Evolutionary conservation across 495 filamentous ascomycete genomes (phyloP).

Genomic region (Evernia prunastri): DNA sequence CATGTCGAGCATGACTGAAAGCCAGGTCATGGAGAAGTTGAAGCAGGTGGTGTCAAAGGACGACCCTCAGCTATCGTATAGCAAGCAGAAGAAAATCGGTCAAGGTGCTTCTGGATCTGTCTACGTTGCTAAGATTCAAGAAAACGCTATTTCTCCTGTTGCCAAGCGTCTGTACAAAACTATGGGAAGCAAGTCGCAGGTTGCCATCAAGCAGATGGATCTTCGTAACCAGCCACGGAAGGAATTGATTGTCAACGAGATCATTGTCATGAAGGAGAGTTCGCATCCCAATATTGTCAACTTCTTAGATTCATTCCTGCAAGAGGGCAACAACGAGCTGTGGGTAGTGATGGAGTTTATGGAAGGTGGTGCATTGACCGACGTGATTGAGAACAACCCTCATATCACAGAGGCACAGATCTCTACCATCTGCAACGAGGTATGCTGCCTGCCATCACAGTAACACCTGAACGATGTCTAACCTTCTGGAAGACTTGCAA

Average conservation of each 20-base stretch:
- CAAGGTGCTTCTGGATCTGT: conserved; percentile 97
- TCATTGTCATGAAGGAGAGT: conserved; percentile 99
- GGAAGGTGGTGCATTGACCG: conserved; percentile 95
- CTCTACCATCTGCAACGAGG: conserved; percentile 93
- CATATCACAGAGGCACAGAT: conserved; percentile 92
- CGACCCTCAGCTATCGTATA: conserved; percentile 85
- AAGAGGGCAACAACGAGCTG: conserved; percentile 83
- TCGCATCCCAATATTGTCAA: conserved; percentile 98
- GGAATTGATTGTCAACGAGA: conserved; percentile 98
- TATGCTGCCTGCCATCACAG: conserved; percentile 36
- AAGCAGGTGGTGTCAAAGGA: conserved; percentile 88
- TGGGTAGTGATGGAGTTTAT: conserved; percentile 99
- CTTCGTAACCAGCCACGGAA: conserved; percentile 93
- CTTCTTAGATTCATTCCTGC: conserved; percentile 93
- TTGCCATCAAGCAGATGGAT: conserved; percentile 99
- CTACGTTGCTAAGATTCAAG: conserved; percentile 90
- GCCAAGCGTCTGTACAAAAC: conserved; percentile 60
- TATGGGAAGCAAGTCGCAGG: conserved; percentile 68
- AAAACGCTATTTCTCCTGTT: conserved; percentile 58
- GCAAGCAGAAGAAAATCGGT: conserved; percentile 98
- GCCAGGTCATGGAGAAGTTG: conserved; percentile 91
- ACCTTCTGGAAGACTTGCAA: conserved; percentile 71
- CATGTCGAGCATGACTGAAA: conserved; percentile 96
- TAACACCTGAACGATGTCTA: conserved; percentile 26
- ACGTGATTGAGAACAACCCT: conserved; percentile 96